phyloP scores from a whole-genome alignment of 2,329 filamentous ascomycete species.

The Phialocephala subalpina region DNA sequence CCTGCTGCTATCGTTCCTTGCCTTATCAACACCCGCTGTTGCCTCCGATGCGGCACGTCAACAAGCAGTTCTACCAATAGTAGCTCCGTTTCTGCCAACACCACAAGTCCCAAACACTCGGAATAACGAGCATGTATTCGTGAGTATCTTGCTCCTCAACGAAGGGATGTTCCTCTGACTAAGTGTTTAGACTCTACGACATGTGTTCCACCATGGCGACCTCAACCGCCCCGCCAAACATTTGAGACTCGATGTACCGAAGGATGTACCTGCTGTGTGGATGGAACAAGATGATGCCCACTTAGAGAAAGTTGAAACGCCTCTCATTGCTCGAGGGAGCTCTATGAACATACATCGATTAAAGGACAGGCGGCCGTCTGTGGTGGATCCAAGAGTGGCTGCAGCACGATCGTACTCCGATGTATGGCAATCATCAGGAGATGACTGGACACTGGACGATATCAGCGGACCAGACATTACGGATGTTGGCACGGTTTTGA shows the following conservation, averaged over 20 bases:
- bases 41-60: constrained; percentile 47
- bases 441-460: constrained; percentile 82
- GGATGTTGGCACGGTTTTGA: constrained; percentile 84
- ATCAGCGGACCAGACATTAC: constrained; percentile 82
- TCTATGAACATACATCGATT: constrained; percentile 80
- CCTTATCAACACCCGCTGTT: constrained; percentile 57
- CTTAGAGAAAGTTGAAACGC: constrained; percentile 57
- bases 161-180: constrained; percentile 23
- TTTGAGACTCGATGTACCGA: constrained; percentile 73
- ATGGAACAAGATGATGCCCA: constrained; percentile 66
- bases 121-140: constrained; percentile 60
- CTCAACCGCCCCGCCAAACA: constrained; percentile 81
- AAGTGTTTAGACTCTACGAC: constrained; percentile 68
- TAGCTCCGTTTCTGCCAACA: constrained; percentile 42
- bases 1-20: constrained; percentile 70
- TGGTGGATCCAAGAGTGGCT: constrained; percentile 81
- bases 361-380: constrained; percentile 76
- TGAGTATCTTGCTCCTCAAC: constrained; percentile 41
- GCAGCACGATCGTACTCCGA: constrained; percentile 74
- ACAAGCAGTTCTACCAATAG: constrained; percentile 49
- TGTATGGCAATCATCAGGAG: constrained; percentile 71
- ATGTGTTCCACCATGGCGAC: constrained; percentile 93
- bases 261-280: constrained; percentile 63
- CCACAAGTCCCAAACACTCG: constrained; percentile 57
- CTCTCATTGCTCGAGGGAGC: constrained; percentile 69